These are phyloP conservation scores for Amylostereum chailletii DNA, from an alignment of 1,284 basidiomycete genomes.

Conservation along the genomic window DNA sequence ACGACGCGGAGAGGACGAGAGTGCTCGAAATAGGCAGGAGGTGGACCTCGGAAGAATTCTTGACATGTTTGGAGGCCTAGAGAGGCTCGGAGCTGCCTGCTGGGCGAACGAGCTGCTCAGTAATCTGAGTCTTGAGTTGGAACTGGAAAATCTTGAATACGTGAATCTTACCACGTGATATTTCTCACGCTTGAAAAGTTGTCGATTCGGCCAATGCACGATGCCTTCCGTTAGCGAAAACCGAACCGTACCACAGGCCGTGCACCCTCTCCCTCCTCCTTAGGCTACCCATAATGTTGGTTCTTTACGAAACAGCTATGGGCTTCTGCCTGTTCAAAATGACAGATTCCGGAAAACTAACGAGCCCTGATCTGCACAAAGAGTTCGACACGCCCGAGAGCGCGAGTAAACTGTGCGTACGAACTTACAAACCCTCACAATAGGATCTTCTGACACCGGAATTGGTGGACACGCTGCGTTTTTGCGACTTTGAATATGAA, in stretches of 20 bases:
- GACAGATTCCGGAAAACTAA: slow-evolving; percentile 83
- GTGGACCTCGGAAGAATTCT: too few relatives aligned
- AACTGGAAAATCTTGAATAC: too few relatives aligned
- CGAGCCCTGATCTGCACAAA: slow-evolving; percentile 81
- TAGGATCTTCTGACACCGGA: background rate
- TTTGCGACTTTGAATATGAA: slow-evolving; percentile 21
- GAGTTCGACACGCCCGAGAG: slow-evolving; percentile 89
- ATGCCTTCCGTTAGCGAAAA: too few relatives aligned
- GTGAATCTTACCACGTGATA: too few relatives aligned
- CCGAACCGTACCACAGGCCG: too few relatives aligned
- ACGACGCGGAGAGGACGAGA: slow-evolving; percentile 15
- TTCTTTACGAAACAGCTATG: slow-evolving; percentile 78
- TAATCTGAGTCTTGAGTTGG: too few relatives aligned
- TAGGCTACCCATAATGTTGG: slow-evolving; percentile 45
- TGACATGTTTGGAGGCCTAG: too few relatives aligned
- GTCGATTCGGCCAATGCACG: too few relatives aligned
- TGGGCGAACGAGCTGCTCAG: too few relatives aligned
- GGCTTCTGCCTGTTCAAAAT: slow-evolving; percentile 99
- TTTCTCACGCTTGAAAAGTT: too few relatives aligned
- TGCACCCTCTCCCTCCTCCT: too few relatives aligned
- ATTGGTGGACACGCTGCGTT: background rate
- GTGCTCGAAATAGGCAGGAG: background rate
- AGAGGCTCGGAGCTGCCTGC: too few relatives aligned
- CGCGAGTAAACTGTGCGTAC: slow-evolving; percentile 81
- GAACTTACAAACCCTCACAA: background rate